phyloP scores from a whole-genome alignment of 352 stramenopile genomes.

The Albugo laibachii region DNA sequence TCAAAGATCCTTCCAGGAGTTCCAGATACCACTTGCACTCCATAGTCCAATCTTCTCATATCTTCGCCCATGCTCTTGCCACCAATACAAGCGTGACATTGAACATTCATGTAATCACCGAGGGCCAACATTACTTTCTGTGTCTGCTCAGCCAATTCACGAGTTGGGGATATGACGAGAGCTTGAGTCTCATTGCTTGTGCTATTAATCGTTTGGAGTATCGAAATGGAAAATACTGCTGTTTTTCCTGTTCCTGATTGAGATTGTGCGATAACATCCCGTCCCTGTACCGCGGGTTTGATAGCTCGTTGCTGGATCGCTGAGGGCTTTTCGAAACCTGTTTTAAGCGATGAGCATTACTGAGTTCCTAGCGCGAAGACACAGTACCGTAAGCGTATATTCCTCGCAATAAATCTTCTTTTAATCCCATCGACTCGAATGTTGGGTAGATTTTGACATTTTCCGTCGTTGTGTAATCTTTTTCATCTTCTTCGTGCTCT shows the following conservation, averaged over 20 bases:
- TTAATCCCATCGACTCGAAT: slow-evolving; percentile 84
- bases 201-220: slow-evolving; percentile 87
- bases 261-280: slow-evolving; percentile 94
- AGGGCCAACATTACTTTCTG: slow-evolving; percentile 90
- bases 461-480: slow-evolving; percentile 83
- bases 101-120: slow-evolving; percentile 96
- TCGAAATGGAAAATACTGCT: slow-evolving; percentile 89
- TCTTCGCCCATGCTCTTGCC: slow-evolving; percentile 90
- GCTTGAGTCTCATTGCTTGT: slow-evolving; percentile 86
- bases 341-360: slow-evolving; percentile 2
- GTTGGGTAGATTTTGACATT: slow-evolving; percentile 72
- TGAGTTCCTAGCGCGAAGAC: background rate
- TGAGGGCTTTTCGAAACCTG: slow-evolving; percentile 92
- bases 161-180: slow-evolving; percentile 89
- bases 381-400: slow-evolving; percentile 67
- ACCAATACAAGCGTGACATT: slow-evolving; percentile 91
- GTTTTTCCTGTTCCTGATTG: slow-evolving; percentile 91
- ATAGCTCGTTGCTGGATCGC: slow-evolving; percentile 98
- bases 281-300: slow-evolving; percentile 86
- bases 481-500: slow-evolving; percentile 28
- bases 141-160: slow-evolving; percentile 94
- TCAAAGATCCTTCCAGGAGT: slow-evolving; percentile 95
- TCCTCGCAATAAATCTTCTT: slow-evolving; percentile 81
- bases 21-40: slow-evolving; percentile 89
- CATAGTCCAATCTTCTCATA: slow-evolving; percentile 88